A percentile compares a stretch with the other conserved stretches of the same genome.
These are phyloP conservation scores for Schizopora paradoxa DNA, from an alignment of 1,284 basidiomycete species.

Conservation along the genomic window DNA sequence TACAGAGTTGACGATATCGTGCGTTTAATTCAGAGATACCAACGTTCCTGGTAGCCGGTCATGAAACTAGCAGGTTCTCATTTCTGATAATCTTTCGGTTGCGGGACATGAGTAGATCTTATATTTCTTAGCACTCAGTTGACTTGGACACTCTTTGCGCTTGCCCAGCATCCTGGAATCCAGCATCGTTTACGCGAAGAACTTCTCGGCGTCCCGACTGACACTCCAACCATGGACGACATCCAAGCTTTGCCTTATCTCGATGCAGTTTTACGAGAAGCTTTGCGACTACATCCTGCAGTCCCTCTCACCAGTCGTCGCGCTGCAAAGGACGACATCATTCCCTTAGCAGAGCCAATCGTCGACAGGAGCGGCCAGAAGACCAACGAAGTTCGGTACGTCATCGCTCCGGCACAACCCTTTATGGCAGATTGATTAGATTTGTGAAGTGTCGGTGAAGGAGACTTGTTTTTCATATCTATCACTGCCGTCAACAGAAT, in stretches of 20 bases:
- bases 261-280: conserved; percentile 29
- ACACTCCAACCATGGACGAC: conserved; percentile 27
- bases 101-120: background rate
- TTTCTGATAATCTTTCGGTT: background rate
- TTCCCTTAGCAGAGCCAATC: conserved; percentile 24
- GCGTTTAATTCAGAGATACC: conserved; percentile 45
- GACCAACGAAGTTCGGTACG: conserved; percentile 19
- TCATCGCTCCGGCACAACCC: background rate
- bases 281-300: conserved; percentile 23
- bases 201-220: conserved; percentile 22
- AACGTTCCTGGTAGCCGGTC: conserved; percentile 38
- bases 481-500: conserved; percentile 33
- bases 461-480: conserved; percentile 27
- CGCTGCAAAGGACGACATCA: conserved; percentile 23
- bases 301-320: conserved; percentile 21
- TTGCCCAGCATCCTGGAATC: conserved; percentile 34
- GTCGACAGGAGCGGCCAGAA: conserved; percentile 20
- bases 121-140: conserved; percentile 34
- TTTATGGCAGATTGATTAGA: conserved; percentile 32
- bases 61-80: conserved; percentile 30
- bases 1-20: conserved; percentile 24
- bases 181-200: conserved; percentile 44
- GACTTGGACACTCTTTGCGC: conserved; percentile 42
- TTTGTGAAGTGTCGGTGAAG: conserved; percentile 27
- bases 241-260: conserved; percentile 31